These are phyloP conservation scores for Gamarada debralockiae DNA, from an alignment of 495 filamentous ascomycete species.

Conservation along the genomic window DNA sequence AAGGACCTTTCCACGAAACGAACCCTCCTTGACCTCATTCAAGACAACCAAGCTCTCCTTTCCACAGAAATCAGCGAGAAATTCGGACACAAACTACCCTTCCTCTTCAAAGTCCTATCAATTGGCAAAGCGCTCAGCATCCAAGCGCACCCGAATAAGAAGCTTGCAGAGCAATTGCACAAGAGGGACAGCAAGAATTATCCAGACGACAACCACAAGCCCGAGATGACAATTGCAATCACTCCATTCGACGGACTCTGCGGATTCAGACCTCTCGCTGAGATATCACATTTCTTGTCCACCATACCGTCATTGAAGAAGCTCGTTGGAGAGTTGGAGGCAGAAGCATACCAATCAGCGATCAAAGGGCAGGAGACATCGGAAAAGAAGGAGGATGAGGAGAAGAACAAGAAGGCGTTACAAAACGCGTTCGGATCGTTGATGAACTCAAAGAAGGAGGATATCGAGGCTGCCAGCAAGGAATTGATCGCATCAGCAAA, in stretches of 20 bases:
- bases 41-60: conserved; percentile 58
- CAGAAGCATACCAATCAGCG: conserved; percentile 62
- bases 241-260: conserved; percentile 77
- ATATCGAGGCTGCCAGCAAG: conserved; percentile 58
- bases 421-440: conserved; percentile 68
- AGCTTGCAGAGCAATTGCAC: conserved; percentile 60
- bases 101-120: conserved; percentile 72
- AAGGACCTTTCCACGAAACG: conserved; percentile 58
- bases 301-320: conserved; percentile 67
- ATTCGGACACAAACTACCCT: conserved; percentile 65
- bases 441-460: conserved; percentile 69
- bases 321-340: conserved; percentile 68
- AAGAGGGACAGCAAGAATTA: conserved; percentile 59
- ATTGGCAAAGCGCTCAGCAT: conserved; percentile 75
- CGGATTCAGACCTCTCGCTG: conserved; percentile 63
- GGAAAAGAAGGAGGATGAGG: conserved; percentile 49
- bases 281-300: conserved; percentile 76
- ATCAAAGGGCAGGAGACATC: conserved; percentile 64
- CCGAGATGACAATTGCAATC: conserved; percentile 75
- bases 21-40: conserved; percentile 60
- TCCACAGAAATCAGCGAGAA: conserved; percentile 59
- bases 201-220: conserved; percentile 75
- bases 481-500: conserved; percentile 70
- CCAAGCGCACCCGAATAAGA: conserved; percentile 75
- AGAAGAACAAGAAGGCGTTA: conserved; percentile 75